Conservation (phyloP, 257 asterid genomes). For the Galeopsis tetrahit region DNA sequence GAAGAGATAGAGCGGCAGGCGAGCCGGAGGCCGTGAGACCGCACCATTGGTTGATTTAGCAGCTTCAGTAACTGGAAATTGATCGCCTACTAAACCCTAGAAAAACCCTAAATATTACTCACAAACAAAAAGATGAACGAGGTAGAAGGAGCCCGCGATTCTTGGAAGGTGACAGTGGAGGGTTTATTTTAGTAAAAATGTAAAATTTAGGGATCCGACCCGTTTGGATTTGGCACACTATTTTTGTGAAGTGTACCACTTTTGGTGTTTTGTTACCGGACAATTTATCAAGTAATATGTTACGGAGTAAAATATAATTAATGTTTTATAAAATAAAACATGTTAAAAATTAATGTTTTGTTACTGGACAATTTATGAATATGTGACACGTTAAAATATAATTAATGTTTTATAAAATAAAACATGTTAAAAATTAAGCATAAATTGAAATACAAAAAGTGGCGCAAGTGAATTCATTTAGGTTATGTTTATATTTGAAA, state of each 20-base stretch:
- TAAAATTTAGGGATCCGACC: conserved; percentile 17
- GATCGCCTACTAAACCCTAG: conserved; percentile 40
- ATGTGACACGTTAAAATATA: no score
- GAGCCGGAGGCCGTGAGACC: conserved; percentile 45
- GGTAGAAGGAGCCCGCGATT: background rate
- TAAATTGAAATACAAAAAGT: no score
- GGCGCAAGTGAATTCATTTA: no score
- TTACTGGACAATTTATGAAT: no score
- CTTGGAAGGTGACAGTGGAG: conserved; percentile 25
- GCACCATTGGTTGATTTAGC: conserved; percentile 47
- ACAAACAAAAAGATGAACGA: background rate
- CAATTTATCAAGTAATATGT: no score
- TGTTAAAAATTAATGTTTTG: no score
- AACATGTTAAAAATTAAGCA: no score
- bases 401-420: no score
- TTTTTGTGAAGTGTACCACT: background rate
- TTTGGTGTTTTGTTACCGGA: no score
- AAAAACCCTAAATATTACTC: conserved; percentile 41
- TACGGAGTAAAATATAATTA: no score
- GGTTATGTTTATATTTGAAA: no score
- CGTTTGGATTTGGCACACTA: background rate
- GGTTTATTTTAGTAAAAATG: background rate
- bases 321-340: no score
- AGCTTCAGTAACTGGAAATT: background rate
- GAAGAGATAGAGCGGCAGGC: conserved; percentile 48